phyloP scores from a whole-genome alignment of 306 rosid genomes.

The Argentina anserina region DNA sequence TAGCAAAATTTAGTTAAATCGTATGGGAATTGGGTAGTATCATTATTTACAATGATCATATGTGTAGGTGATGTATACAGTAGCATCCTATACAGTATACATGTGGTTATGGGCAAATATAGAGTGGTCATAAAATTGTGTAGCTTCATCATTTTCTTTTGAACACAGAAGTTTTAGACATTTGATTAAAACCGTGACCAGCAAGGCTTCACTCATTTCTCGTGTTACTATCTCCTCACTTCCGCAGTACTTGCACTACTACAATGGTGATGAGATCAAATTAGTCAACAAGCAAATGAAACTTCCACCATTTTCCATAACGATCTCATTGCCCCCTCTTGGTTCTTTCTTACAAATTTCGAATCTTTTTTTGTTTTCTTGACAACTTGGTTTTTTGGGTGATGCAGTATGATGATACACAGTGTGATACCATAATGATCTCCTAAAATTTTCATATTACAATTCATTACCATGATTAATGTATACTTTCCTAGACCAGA shows the following conservation, averaged over 20 bases:
- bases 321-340: slow-evolving; percentile 34
- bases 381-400: not conserved
- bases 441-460: not conserved
- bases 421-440: not conserved
- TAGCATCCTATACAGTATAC: not conserved
- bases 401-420: not conserved
- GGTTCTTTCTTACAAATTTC: slow-evolving; percentile 6
- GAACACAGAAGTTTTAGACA: slow-evolving; percentile 38
- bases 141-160: slow-evolving; percentile 45
- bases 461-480: slow-evolving; percentile 9
- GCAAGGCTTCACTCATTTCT: slow-evolving; percentile 60
- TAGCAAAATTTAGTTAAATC: not conserved
- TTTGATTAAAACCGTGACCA: slow-evolving; percentile 60
- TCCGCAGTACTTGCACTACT: slow-evolving; percentile 39
- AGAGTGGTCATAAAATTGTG: not conserved
- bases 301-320: slow-evolving; percentile 36
- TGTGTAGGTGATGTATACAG: not conserved
- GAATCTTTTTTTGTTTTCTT: slow-evolving; percentile 22
- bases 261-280: slow-evolving; percentile 24
- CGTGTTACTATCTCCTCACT: slow-evolving; percentile 39
- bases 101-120: slow-evolving; percentile 21
- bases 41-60: not conserved
- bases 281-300: slow-evolving; percentile 70
- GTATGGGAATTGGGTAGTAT: not conserved
- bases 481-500: not conserved